Conservation (phyloP, 1,284 basidiomycete species). For the Puccinia triticina region DNA sequence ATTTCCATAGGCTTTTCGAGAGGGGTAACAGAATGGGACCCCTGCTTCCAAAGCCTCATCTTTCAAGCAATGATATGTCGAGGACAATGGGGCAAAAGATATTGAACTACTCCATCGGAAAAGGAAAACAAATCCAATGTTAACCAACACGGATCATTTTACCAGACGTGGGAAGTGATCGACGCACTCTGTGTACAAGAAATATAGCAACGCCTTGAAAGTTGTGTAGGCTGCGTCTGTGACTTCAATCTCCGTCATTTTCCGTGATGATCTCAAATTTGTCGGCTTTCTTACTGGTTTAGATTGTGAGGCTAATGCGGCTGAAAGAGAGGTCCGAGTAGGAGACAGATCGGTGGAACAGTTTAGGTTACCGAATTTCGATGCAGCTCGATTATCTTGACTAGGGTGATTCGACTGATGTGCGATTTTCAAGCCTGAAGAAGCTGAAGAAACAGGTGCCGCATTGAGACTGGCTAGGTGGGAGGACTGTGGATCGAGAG, state of each 20-base stretch:
- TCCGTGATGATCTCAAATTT: slow-evolving; percentile 24
- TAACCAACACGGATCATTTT: background rate
- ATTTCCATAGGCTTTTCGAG: slow-evolving; percentile 4
- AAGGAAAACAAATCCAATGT: background rate
- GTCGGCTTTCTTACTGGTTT: slow-evolving; percentile 4
- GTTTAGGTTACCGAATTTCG: background rate
- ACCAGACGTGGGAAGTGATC: slow-evolving; percentile 51
- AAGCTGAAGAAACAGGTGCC: background rate
- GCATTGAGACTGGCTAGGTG: background rate
- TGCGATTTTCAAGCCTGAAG: background rate
- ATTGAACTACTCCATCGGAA: slow-evolving; percentile 23
- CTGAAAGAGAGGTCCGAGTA: background rate
- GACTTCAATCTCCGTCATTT: slow-evolving; percentile 49
- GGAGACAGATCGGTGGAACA: slow-evolving; percentile 12
- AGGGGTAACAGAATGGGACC: slow-evolving; percentile 22
- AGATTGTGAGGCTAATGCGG: background rate
- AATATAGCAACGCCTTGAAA: slow-evolving; percentile 61
- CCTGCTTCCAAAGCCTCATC: slow-evolving; percentile 53
- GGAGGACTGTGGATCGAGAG: background rate
- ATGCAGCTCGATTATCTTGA: slow-evolving; percentile 9
- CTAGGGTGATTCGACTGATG: background rate
- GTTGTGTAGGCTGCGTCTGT: slow-evolving; percentile 57
- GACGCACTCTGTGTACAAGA: slow-evolving; percentile 61
- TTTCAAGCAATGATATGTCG: slow-evolving; percentile 55
- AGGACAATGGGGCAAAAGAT: slow-evolving; percentile 57